phyloP scores from a whole-genome alignment of 345 rosid genomes.

The Heritiera littoralis region DNA sequence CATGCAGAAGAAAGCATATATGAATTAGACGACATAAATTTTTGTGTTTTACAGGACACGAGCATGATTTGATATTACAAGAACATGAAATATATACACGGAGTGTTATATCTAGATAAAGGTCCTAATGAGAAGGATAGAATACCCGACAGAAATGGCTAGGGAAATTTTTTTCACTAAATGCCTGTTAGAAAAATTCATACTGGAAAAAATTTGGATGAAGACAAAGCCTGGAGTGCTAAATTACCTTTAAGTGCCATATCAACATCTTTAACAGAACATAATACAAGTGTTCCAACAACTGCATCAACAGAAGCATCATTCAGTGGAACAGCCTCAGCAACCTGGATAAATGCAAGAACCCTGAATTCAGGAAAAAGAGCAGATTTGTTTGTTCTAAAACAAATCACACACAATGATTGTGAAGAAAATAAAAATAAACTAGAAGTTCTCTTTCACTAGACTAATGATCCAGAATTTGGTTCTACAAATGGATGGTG shows the following conservation, averaged over 20 bases:
- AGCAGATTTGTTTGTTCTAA: neutral
- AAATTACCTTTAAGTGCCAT: slow-evolving; percentile 57
- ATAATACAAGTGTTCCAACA: slow-evolving; percentile 80
- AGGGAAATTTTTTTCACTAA: neutral
- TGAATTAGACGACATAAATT: too few species aligned
- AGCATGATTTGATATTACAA: too few species aligned
- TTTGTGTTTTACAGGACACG: too few species aligned
- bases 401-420: too few species aligned
- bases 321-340: slow-evolving; percentile 68
- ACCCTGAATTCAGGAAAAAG: neutral
- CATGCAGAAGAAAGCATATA: too few species aligned
- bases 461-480: neutral
- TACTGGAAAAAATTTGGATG: neutral
- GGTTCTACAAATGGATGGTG: neutral
- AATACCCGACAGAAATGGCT: neutral
- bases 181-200: neutral
- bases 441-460: neutral
- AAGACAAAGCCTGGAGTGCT: neutral
- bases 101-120: too few species aligned
- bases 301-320: slow-evolving; percentile 86
- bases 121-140: neutral
- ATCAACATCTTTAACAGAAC: slow-evolving; percentile 70
- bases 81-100: too few species aligned
- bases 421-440: neutral
- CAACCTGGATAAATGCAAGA: slow-evolving; percentile 50